Evolutionary conservation across 768 basidiomycete genomes (phyloP).

Genomic region (Dacryopinax primogenitus): DNA sequence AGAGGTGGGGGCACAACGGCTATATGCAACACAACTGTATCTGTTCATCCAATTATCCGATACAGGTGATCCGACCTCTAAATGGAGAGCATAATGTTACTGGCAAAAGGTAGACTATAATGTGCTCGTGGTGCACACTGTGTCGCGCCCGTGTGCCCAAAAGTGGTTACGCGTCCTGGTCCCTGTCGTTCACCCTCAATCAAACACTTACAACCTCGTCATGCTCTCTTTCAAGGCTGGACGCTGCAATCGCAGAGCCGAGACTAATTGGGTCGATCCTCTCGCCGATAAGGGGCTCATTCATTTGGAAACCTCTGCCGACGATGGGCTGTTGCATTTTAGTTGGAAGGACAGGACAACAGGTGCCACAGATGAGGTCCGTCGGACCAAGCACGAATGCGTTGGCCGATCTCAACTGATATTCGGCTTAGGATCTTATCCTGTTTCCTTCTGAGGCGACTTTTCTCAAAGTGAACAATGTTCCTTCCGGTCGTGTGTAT

Average conservation of each 20-base stretch:
- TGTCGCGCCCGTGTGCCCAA: not conserved
- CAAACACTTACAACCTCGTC: not conserved
- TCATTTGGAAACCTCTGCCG: conserved; percentile 44
- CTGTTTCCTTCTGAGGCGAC: conserved; percentile 76
- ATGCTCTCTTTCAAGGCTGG: conserved; percentile 50
- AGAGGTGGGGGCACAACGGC: no score
- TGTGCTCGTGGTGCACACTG: not conserved
- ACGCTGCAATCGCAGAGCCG: conserved; percentile 54
- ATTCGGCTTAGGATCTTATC: conserved; percentile 54
- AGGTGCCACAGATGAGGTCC: conserved; percentile 48
- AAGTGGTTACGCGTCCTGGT: not conserved
- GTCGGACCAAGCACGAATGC: conserved; percentile 9
- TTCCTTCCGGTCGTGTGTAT: conserved; percentile 55
- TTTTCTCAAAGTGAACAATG: conserved; percentile 60
- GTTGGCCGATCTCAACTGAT: not conserved
- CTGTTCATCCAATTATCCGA: no score
- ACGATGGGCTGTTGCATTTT: conserved; percentile 67
- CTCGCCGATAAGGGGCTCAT: conserved; percentile 61
- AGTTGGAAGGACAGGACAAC: conserved; percentile 64
- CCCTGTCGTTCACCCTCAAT: not conserved
- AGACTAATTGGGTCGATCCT: conserved; percentile 55
- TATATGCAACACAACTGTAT: no score
- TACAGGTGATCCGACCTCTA: no score
- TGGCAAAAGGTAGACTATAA: not conserved
- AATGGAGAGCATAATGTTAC: no score